Base-by-base conservation (phyloP, 2,329 filamentous ascomycete species). In the Pleurostoma richardsiae region DNA sequence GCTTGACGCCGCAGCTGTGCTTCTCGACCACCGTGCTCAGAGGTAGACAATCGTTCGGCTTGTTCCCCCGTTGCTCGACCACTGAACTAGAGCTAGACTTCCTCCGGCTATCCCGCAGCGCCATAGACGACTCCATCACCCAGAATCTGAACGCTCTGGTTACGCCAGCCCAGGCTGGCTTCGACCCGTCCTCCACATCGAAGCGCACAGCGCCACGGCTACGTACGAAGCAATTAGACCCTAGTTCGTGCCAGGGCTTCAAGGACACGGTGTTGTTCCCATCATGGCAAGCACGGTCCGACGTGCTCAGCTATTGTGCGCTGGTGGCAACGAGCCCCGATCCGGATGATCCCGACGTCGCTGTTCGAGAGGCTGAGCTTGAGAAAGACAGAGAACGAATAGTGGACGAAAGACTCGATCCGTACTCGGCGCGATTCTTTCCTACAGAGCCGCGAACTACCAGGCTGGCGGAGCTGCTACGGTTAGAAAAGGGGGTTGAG, bases 91-190 rank as follows among this genome's bases (percentile, higher is more conserved):
- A 54, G 48, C 52, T 60, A 96, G 94, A 96, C 65, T 99, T 99
- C 65, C 79, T 99, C 27, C 87, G 90, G 38, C 68, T 94, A 54
- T 96, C 92, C 7, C 83, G 94, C 53, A 77, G 82, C 44, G 82
- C 87, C 42, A 85, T 96, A 59, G 94, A 99, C 68, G 94, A 99
- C 68, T 90, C 88, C 40, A 97, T 99, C 60, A 83, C 83, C 1
- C 91, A 96, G 61, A 92, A 95, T 59, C 81, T 99, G 51, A 97
- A 97, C 71, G 89, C 90, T 1, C 79, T 97, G 36, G 71, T 89
- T 40, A 91, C 86, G 1, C 92, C 92, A 0, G 77, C 88, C 10
- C 72, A 74, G 40, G 67, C 69, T 38, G 82, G 83, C 11, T 97
- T 96, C 67, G 86, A 96, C 61, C 88, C 92, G 1, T 70, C 77